Base-by-base conservation (phyloP, 75 land plant species). In the Selaginella moellendorffii region DNA sequence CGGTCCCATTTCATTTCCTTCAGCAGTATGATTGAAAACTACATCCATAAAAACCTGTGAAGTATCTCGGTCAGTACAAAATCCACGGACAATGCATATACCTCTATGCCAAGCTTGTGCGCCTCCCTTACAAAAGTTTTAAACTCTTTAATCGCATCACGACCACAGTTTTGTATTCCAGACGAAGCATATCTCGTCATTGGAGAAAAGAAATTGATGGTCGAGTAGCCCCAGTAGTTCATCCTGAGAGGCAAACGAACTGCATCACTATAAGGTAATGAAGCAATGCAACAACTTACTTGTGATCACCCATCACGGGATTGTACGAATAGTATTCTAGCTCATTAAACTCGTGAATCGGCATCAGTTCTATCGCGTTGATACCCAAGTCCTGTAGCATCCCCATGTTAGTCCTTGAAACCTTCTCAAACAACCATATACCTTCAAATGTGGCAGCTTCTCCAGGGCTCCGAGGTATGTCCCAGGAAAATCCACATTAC, bases 181-280 rank as follows among this genome's bases (percentile, higher is more conserved):
- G 85, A 64, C 61, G 96, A 82, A 64, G 97, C 88, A 72, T 88
- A 92, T 78, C 97, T 77, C 60, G 80, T 72, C 97, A 88, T 92
- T 36, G 97, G 97, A 26, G 97, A 88, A 71, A 92, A 92, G 71
- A 66, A 92, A 66, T 85, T 92, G 69, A 92, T 66, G 12, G 97
- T 88, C 54, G 97, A 92, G 65, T 92, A 92, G 27, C 97, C 97
- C 97, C 97, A 92, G 73, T 83, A 92, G 54, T 92, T 92, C 76
- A 83, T 60, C 79, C 96, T 90, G 80, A 56, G 17, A 56, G 5
- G 9, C 8, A 56, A 56, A 14, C 46, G 46, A 36, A 36, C 46
- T 36, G 5, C 10, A 5, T 5, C 14, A 36, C 28, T 23, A 62
- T 27, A 62, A 2, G 63, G 2, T 25, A 62, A 27, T 62, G 46